Evolutionary conservation across 2,329 filamentous ascomycete species (phyloP).

Genomic region (Aspergillus sp.): DNA sequence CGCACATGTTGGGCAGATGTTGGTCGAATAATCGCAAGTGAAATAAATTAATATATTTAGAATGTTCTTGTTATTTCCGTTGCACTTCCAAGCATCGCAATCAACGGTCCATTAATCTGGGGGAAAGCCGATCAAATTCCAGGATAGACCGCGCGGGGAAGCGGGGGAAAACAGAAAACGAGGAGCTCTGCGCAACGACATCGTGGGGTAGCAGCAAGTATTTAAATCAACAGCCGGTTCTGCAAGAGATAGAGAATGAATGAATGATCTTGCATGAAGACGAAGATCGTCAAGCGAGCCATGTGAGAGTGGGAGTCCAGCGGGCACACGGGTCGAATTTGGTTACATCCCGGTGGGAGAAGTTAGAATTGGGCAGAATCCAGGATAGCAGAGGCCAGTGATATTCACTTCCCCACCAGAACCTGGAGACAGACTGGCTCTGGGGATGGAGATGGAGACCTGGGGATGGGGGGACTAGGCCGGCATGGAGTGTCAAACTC

Average conservation of each 20-base stretch:
- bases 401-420: no score
- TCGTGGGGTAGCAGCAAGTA: background rate
- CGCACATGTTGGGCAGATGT: constrained; percentile 23
- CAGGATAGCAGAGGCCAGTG: no score
- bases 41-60: background rate
- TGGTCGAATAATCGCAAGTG: background rate
- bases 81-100: background rate
- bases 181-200: background rate
- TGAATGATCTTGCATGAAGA: background rate
- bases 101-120: background rate
- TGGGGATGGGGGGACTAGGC: no score
- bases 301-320: no score
- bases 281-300: no score
- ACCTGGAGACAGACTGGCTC: background rate
- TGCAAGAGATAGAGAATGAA: background rate
- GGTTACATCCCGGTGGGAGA: constrained; percentile 18
- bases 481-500: no score
- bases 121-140: background rate
- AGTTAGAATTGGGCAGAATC: background rate
- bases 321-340: constrained; percentile 5
- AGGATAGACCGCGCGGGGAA: background rate
- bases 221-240: background rate
- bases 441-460: background rate
- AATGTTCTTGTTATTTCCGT: no score
- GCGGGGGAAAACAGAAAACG: background rate